Conservation (phyloP, 345 rosid genomes). For the Viola odorata region DNA sequence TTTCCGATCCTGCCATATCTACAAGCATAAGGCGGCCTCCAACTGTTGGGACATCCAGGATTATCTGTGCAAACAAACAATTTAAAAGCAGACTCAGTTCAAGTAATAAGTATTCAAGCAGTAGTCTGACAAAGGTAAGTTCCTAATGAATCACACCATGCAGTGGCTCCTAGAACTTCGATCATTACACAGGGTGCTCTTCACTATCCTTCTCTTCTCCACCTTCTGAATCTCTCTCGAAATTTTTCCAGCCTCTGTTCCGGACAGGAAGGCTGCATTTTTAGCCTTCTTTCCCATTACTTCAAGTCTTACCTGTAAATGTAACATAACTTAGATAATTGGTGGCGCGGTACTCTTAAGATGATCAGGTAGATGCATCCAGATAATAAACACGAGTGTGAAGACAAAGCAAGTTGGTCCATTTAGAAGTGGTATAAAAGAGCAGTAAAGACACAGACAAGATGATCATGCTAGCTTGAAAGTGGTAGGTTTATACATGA, state of each 20-base stretch:
- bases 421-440: too few species aligned
- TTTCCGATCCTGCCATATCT: conserved; percentile 99
- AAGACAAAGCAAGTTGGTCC: too few species aligned
- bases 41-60: conserved; percentile 92
- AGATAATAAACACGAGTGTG: too few species aligned
- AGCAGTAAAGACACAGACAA: too few species aligned
- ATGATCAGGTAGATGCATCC: too few species aligned
- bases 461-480: too few species aligned
- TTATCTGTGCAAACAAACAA: conserved; percentile 40
- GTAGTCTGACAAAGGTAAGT: not conserved
- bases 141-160: conserved; percentile 43
- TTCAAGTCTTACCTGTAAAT: conserved; percentile 75
- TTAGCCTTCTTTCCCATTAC: conserved; percentile 97
- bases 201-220: conserved; percentile 89
- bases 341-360: too few species aligned
- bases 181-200: conserved; percentile 89
- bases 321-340: not conserved
- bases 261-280: conserved; percentile 78
- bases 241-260: conserved; percentile 84
- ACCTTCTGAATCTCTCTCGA: conserved; percentile 88
- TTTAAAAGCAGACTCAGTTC: not conserved
- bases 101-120: not conserved
- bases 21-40: conserved; percentile 98
- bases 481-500: too few species aligned
- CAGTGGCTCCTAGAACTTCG: conserved; percentile 98